Base-by-base conservation (phyloP, 306 rosid species). In the Medicago arabica region DNA sequence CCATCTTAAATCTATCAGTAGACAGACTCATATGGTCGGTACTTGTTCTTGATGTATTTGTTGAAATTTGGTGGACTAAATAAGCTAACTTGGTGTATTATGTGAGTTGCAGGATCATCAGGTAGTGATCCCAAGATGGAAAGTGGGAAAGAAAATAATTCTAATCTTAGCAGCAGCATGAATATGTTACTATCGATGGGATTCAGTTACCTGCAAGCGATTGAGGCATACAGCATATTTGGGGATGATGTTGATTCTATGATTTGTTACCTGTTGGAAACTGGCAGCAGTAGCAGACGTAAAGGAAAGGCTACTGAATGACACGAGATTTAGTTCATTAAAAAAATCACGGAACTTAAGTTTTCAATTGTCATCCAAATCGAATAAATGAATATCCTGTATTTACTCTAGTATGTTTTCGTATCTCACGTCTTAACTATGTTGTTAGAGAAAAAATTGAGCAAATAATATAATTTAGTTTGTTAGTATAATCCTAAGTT, bases 211-310 rank as follows among this genome's bases (percentile, higher is more conserved):
- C 84, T 92, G 17, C 97, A 90, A 88, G 96, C 83, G 12, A 84
- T 89, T 0, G 97, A 95, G 80, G 99, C 99, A 1, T 90, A 92
- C 84, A 92, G 91, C 85, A 86, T 95, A 77, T 95, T 95, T 66
- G 97, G 99, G 44, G 99, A 95, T 38, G 97, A 95, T 69, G 99
- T 90, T 5, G 97, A 95, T 79, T 95, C 99, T 7, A 89, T 95
- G 93, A 88, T 95, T 14, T 89, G 90, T 67, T 95, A 90, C 87
- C 74, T 95, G 81, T 62, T 92, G 85, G 99, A 95, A 82, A 89
- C 93, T 31, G 86, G 89, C 79, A 87, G 84, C 70, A 85, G 91
- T 81, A 83, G 91, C 91, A 83, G 97, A 78, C 86, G 92, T 41
- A 95, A 95, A 82, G 97, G 99, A 54, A 95, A 95, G 88, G 99